These are phyloP conservation scores for Antitrichia curtipendula DNA, from an alignment of 225 moss, liverwort and hornwort species.

Conservation along the genomic window DNA sequence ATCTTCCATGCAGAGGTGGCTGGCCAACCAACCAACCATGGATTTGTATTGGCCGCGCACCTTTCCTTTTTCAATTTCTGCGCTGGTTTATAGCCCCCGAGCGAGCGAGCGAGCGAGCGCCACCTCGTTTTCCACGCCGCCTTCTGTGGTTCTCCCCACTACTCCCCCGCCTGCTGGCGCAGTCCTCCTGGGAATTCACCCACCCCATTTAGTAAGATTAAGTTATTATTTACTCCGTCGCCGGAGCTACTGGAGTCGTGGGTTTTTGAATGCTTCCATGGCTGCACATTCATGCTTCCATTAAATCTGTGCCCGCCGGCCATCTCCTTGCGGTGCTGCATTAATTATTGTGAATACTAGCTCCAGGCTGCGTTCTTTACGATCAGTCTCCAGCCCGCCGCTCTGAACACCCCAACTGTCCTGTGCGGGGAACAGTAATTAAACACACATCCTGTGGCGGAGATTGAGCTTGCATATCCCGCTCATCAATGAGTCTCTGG, in stretches of 20 bases:
- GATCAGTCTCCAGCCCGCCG: not conserved
- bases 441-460: not conserved
- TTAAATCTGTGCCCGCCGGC: not conserved
- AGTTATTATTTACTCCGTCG: not conserved
- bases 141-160: not conserved
- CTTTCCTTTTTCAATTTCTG: not conserved
- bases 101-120: not conserved
- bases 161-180: not conserved
- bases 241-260: not conserved
- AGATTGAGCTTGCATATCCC: not conserved
- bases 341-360: not conserved
- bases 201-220: not conserved
- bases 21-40: not conserved
- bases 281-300: not conserved
- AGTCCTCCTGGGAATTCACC: not conserved
- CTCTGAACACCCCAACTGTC: not conserved
- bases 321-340: not conserved
- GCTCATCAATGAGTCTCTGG: not conserved
- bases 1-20: not conserved
- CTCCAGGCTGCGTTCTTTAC: not conserved
- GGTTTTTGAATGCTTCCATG: not conserved
- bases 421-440: not conserved
- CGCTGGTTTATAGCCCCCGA: not conserved
- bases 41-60: not conserved
- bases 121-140: not conserved